Evolutionary conservation across 768 basidiomycete genomes (phyloP), one percentile per base, ranked within the genome.

Genomic region (Podaxis sp.): DNA sequence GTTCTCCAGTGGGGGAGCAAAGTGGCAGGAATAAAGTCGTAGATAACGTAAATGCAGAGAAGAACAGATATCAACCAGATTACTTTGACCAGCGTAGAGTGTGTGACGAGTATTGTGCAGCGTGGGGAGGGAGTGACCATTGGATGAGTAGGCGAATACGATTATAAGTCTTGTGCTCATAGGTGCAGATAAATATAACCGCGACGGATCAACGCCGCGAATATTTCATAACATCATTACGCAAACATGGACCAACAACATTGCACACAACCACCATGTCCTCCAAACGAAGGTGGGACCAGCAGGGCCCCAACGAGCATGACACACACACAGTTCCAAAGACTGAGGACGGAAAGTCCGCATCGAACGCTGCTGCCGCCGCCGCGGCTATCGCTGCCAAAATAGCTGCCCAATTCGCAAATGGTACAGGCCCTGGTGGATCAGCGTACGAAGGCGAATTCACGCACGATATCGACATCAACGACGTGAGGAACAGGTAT

Each of bases 401-500:
- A 83, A 96, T 97, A 73, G 94, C 95, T 6, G 94, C 92, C 0
- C 91, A 93, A 69, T 91, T 93, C 59, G 82, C 82, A 46, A 78
- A 76, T 71, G 67, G 80, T 64, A 63, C 79, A 69, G 57, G 80
- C 68, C 72, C 75, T 70, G 70, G 80, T 75, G 79, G 67, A 24
- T 81, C 80, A 17, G 68, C 80, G 2, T 85, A 90, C 54, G 91
- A 93, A 67, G 91, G 82, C 47, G 92, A 91, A 51, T 98, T 88
- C 68, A 89, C 86, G 12, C 84, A 92, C 66, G 93, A 97, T 70
- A 96, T 98, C 60, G 96, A 98, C 73, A 97, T 98, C 74, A 98
- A 98, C 73, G 96, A 98, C 74, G 80, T 95, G 54, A 80, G 96
- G 72, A 98, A 98, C 76, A 82, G 96, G 66, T 98, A 98, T 74